Evolutionary conservation across 805 yeast genomes (phyloP).

Genomic region (Brettanomyces sp.): DNA sequence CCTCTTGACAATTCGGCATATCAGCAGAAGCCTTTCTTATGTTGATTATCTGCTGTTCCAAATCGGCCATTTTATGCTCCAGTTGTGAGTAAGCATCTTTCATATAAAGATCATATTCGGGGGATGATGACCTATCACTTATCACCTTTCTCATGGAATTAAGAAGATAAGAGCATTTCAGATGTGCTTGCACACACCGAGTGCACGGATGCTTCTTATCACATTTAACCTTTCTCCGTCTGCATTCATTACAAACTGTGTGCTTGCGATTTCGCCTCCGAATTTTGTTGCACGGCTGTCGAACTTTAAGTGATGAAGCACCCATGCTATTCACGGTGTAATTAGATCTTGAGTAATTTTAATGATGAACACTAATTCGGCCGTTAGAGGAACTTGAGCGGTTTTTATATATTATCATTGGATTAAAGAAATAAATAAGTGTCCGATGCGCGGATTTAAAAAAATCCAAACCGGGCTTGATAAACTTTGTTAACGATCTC

Average conservation of each 20-base stretch:
- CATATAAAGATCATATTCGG: not conserved
- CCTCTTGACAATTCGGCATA: too few relatives aligned
- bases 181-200: slow-evolving; percentile 5
- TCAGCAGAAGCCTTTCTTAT: too few relatives aligned
- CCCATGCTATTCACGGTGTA: not conserved
- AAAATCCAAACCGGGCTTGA: too few relatives aligned
- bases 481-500: too few relatives aligned
- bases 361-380: not conserved
- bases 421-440: too few relatives aligned
- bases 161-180: not conserved
- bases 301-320: not conserved
- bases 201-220: slow-evolving; percentile 9
- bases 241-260: slow-evolving; percentile 8
- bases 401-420: not conserved
- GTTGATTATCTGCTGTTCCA: not conserved
- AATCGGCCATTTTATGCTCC: not conserved
- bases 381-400: not conserved
- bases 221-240: slow-evolving; percentile 8
- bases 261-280: slow-evolving; percentile 5
- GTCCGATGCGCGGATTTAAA: not conserved
- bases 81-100: not conserved
- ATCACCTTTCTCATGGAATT: not conserved
- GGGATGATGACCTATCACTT: not conserved
- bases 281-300: not conserved
- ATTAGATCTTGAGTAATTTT: too few relatives aligned